These are phyloP conservation scores for Echinochloa phyllopogon DNA, from an alignment of 176 grass and related monocot species.

Conservation along the genomic window DNA sequence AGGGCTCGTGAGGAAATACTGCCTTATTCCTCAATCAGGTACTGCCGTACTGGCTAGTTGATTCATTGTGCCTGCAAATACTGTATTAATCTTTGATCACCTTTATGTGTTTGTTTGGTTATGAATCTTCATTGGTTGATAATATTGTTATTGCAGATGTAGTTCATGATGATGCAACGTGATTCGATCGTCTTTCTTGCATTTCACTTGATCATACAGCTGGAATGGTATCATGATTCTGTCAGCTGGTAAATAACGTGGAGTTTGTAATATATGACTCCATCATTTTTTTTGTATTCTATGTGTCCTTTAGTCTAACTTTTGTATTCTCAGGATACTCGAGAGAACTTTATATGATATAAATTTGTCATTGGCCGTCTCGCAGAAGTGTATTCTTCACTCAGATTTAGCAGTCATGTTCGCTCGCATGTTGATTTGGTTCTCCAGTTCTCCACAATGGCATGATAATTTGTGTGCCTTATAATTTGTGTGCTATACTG, in stretches of 20 bases:
- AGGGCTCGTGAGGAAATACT: constrained; percentile 34
- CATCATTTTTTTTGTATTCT: not conserved
- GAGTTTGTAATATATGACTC: not conserved
- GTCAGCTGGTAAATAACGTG: not conserved
- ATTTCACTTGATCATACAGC: not conserved
- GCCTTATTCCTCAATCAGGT: not conserved
- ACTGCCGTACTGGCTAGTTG: not conserved
- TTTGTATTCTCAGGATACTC: not conserved
- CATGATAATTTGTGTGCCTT: too few relatives aligned
- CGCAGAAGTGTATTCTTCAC: not conserved
- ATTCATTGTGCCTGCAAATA: not conserved
- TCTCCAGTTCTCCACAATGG: too few relatives aligned
- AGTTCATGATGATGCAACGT: not conserved
- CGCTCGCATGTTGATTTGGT: not conserved
- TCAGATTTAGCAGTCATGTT: too few relatives aligned
- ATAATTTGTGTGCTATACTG: too few relatives aligned
- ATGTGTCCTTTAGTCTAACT: not conserved
- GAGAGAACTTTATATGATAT: not conserved
- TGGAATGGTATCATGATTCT: not conserved
- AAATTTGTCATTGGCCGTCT: not conserved
- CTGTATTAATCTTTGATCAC: not conserved
- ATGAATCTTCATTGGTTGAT: not conserved
- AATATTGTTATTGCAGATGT: constrained; percentile 1
- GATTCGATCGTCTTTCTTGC: not conserved
- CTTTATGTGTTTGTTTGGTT: not conserved